These are phyloP conservation scores for Irpex sp. DNA, from an alignment of 1,284 basidiomycete genomes.

Conservation along the genomic window DNA sequence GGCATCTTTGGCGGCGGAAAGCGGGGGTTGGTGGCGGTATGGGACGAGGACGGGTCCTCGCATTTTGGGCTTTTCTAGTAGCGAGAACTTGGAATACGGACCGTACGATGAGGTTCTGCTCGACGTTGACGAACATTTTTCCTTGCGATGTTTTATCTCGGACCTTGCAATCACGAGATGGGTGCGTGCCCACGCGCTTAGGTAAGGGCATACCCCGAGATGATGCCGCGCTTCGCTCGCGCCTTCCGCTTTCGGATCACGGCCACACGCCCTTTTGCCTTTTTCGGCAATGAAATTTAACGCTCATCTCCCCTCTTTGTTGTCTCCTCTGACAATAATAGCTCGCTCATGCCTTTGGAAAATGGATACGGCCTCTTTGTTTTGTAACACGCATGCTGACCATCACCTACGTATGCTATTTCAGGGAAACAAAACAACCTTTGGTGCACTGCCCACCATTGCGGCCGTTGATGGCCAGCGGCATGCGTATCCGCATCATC, in stretches of 20 bases:
- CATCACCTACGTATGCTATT: not conserved
- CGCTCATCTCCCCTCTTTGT: not conserved
- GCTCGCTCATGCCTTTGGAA: not conserved
- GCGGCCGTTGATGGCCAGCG: not conserved
- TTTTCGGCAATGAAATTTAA: not conserved
- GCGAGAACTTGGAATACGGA: not conserved
- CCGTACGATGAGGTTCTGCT: not conserved
- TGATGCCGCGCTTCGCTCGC: not conserved
- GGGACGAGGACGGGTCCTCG: not conserved
- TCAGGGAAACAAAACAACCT: not conserved
- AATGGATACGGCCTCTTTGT: slow-evolving; percentile 4
- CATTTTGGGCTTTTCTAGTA: not conserved
- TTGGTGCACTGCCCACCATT: not conserved
- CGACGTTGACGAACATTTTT: not conserved
- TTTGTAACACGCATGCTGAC: not conserved
- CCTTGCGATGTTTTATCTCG: slow-evolving; percentile 6
- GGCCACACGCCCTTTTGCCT: not conserved
- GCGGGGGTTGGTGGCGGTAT: not conserved
- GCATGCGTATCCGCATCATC: not conserved
- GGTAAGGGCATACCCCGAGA: not conserved
- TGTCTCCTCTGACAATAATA: not conserved
- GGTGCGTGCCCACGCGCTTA: not conserved
- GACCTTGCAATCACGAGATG: slow-evolving; percentile 12
- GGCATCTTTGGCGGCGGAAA: slow-evolving; percentile 18
- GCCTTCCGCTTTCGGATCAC: slow-evolving; percentile 7